These are phyloP conservation scores for Agaricus sinodeliciosus DNA, from an alignment of 768 basidiomycete genomes.

Conservation along the genomic window DNA sequence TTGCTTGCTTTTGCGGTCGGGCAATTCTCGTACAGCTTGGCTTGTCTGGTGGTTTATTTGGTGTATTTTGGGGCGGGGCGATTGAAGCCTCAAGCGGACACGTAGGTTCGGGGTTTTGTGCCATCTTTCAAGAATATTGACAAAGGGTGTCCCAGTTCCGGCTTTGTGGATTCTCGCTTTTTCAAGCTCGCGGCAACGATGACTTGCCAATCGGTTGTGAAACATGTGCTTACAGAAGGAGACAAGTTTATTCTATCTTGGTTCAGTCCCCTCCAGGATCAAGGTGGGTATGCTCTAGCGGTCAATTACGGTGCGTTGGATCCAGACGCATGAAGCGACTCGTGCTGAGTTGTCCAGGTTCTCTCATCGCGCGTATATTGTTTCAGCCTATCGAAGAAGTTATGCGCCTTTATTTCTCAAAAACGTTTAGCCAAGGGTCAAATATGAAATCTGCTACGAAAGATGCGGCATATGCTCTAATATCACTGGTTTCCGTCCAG, in stretches of 20 bases:
- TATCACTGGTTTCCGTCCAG: conserved; percentile 61
- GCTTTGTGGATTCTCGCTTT: conserved; percentile 30
- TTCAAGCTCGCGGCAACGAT: conserved; percentile 71
- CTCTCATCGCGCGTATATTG: conserved; percentile 83
- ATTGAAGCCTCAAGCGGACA: conserved; percentile 4
- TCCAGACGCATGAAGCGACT: not conserved
- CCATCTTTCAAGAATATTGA: not conserved
- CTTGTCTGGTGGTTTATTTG: conserved; percentile 52
- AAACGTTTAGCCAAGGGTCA: conserved; percentile 28
- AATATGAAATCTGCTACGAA: conserved; percentile 17
- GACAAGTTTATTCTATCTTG: conserved; percentile 87
- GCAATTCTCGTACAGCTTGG: conserved; percentile 66
- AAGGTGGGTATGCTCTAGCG: conserved; percentile 93
- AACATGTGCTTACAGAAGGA: conserved; percentile 93
- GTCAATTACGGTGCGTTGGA: conserved; percentile 79
- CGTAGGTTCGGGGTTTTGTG: not conserved
- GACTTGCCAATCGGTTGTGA: conserved; percentile 84
- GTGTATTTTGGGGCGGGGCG: conserved; percentile 26
- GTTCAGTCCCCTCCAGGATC: conserved; percentile 78
- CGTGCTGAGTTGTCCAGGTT: conserved; percentile 45
- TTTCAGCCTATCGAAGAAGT: conserved; percentile 97
- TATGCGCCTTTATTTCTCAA: conserved; percentile 84
- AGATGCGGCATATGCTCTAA: conserved; percentile 46
- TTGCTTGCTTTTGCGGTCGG: conserved; percentile 84
- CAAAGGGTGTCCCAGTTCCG: not conserved